A percentile compares a stretch with the other conserved stretches of the same genome.
phyloP scores from a whole-genome alignment of 257 asterid genomes.

The Coffea eugenioides region DNA sequence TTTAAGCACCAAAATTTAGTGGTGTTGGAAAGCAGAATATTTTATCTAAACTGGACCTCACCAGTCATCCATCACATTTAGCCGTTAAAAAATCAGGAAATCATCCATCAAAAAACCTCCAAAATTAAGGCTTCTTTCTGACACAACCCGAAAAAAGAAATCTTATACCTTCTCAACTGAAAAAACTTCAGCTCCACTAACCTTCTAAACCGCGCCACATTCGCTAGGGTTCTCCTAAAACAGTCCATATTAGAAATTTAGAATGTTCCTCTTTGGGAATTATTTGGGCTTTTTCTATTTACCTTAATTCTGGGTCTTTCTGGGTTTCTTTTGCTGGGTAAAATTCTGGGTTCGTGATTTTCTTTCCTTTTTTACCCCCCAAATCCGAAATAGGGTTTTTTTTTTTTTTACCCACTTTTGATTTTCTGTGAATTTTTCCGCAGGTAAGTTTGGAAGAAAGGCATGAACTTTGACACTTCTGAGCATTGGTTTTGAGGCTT shows the following conservation, averaged over 20 bases:
- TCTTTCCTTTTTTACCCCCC: not conserved
- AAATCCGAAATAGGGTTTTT: slow-evolving; percentile 27
- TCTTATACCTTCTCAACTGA: not conserved
- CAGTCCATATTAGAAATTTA: not conserved
- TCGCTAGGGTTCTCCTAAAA: slow-evolving; percentile 6
- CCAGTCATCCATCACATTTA: not conserved
- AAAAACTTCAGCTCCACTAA: not conserved
- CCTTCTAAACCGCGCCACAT: not conserved
- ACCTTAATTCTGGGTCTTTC: not conserved
- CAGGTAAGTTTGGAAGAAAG: slow-evolving; percentile 14
- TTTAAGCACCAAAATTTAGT: not conserved
- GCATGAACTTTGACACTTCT: slow-evolving; percentile 26
- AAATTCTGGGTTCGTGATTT: slow-evolving; percentile 3
- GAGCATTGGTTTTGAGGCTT: slow-evolving; percentile 35
- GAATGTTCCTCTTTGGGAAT: not conserved
- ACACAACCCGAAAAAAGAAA: not conserved
- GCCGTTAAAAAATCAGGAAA: not conserved
- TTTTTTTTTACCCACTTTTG: slow-evolving; percentile 1
- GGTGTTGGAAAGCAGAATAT: not conserved
- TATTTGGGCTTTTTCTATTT: slow-evolving; percentile 4
- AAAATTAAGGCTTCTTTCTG: not conserved
- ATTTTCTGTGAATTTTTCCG: slow-evolving; percentile 16
- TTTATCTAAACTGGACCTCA: not conserved
- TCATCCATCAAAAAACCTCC: not conserved
- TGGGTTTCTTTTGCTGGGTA: slow-evolving; percentile 6